These are phyloP conservation scores for Boletus bicolor DNA, from an alignment of 768 basidiomycete species.

Conservation along the genomic window DNA sequence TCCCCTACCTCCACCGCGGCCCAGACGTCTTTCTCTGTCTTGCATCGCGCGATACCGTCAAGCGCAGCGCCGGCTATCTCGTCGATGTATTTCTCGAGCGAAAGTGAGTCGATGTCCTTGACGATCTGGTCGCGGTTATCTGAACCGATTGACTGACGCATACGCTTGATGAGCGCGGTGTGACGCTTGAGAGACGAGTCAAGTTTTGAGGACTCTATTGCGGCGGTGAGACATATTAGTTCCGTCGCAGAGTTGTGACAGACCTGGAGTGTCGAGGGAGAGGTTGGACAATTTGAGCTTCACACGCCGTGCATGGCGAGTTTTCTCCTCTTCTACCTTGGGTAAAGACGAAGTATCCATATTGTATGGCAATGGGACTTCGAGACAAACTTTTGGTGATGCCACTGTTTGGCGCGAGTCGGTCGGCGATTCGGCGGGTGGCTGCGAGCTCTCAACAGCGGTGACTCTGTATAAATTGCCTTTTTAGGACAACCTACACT, in stretches of 20 bases:
- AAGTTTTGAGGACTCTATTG: constrained; percentile 65
- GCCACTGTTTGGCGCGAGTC: constrained; percentile 4
- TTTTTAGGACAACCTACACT: constrained; percentile 8
- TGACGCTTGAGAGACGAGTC: constrained; percentile 97
- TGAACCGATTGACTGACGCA: constrained; percentile 78
- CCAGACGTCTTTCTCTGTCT: constrained; percentile 90
- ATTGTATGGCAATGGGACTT: background rate
- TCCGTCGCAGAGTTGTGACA: constrained; percentile 12
- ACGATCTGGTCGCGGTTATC: constrained; percentile 85
- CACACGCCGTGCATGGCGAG: constrained; percentile 53
- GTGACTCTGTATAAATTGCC: constrained; percentile 5
- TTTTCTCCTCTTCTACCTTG: constrained; percentile 49
- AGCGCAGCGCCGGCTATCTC: constrained; percentile 86
- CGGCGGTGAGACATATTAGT: constrained; percentile 6
- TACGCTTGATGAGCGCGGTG: constrained; percentile 91
- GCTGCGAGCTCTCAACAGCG: background rate
- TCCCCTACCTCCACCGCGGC: constrained; percentile 81
- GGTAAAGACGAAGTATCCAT: constrained; percentile 26
- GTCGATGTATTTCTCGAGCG: constrained; percentile 93
- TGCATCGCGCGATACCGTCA: constrained; percentile 84
- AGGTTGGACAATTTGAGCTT: constrained; percentile 58
- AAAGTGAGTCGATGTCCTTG: constrained; percentile 87
- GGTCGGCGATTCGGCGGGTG: constrained; percentile 11
- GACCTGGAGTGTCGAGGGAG: constrained; percentile 48
- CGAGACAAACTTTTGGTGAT: background rate